Conservation (phyloP, 2,329 filamentous ascomycete species). For the Blastomyces emzantsi region DNA sequence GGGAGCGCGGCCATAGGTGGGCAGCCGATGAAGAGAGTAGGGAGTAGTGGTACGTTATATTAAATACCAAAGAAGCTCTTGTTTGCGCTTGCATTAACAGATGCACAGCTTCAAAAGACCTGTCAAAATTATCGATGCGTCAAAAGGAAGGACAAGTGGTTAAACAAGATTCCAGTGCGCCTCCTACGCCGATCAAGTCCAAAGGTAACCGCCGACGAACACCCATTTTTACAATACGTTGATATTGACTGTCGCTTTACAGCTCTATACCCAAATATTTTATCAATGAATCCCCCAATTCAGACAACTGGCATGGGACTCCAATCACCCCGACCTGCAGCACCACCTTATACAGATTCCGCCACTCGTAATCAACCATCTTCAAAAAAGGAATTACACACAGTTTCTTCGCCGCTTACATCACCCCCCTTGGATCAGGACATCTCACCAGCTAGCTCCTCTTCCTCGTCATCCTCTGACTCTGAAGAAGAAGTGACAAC, state of each 20-base stretch:
- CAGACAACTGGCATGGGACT: slow-evolving; percentile 16
- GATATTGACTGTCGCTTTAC: slow-evolving; percentile 12
- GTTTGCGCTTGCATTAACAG: slow-evolving; percentile 5
- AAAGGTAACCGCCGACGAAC: slow-evolving; percentile 12
- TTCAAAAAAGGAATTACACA: slow-evolving; percentile 21
- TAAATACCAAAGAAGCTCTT: neutral
- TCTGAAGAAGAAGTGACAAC: slow-evolving; percentile 22
- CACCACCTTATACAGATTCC: slow-evolving; percentile 20
- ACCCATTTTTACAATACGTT: neutral
- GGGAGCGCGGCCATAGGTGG: slow-evolving; percentile 33
- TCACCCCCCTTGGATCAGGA: slow-evolving; percentile 25
- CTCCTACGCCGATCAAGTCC: slow-evolving; percentile 11
- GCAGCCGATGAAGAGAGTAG: slow-evolving; percentile 27
- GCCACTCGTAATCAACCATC: slow-evolving; percentile 20
- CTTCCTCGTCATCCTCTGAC: slow-evolving; percentile 28
- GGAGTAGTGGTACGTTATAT: slow-evolving; percentile 25
- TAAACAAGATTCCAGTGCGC: slow-evolving; percentile 23
- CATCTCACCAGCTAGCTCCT: slow-evolving; percentile 17
- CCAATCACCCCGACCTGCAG: slow-evolving; percentile 21
- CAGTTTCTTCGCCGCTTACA: slow-evolving; percentile 19
- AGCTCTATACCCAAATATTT: slow-evolving; percentile 22
- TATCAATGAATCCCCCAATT: slow-evolving; percentile 23
- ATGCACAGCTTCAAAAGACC: slow-evolving; percentile 30
- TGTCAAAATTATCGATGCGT: slow-evolving; percentile 31
- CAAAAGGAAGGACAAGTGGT: slow-evolving; percentile 24